These are phyloP conservation scores for Rhizophora mangle DNA, from an alignment of 345 rosid genomes.

Conservation along the genomic window DNA sequence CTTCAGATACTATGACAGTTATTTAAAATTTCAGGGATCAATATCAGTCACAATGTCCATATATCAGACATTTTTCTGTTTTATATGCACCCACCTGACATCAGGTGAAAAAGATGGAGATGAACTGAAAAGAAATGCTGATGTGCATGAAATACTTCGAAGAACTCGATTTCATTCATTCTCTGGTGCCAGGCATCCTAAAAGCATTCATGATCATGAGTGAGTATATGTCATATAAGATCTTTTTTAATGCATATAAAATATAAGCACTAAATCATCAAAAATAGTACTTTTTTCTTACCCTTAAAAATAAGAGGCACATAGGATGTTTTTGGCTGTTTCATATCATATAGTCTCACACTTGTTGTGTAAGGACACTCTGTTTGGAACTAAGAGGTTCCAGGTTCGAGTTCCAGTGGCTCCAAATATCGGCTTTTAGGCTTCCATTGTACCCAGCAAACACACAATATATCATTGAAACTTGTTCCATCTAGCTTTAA, in stretches of 20 bases:
- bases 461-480: no score
- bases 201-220: slow-evolving; percentile 75
- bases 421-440: no score
- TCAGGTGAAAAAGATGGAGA: slow-evolving; percentile 94
- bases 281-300: no score
- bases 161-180: slow-evolving; percentile 67
- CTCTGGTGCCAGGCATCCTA: slow-evolving; percentile 65
- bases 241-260: no score
- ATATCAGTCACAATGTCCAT: slow-evolving; percentile 92
- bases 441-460: no score
- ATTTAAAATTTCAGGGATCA: slow-evolving; percentile 66
- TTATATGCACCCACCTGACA: slow-evolving; percentile 77
- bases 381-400: no score
- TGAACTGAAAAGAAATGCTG: slow-evolving; percentile 77
- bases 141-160: slow-evolving; percentile 78
- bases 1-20: slow-evolving; percentile 19
- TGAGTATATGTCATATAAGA: slow-evolving; percentile 35
- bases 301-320: not conserved
- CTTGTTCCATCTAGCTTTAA: no score
- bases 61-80: slow-evolving; percentile 82
- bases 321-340: not conserved
- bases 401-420: no score
- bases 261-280: no score
- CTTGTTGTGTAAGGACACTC: no score
- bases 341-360: no score